These are phyloP conservation scores for Nothopassalora personata DNA, from an alignment of 2,329 filamentous ascomycete genomes.

Conservation along the genomic window DNA sequence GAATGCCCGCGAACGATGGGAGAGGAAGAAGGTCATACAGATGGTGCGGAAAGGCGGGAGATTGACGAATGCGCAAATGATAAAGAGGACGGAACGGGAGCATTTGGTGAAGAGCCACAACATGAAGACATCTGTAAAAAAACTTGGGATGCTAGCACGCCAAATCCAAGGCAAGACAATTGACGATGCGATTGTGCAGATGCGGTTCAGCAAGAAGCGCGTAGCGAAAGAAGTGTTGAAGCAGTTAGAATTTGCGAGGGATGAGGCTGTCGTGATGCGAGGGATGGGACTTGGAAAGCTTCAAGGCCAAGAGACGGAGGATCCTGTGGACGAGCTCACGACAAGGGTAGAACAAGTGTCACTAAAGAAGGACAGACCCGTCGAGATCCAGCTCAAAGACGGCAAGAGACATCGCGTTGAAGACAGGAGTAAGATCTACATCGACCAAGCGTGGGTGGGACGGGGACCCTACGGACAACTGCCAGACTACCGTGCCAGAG, in stretches of 20 bases:
- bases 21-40: conserved; percentile 77
- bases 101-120: conserved; percentile 59
- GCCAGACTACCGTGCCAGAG: conserved; percentile 70
- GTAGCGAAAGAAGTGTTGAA: conserved; percentile 72
- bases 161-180: conserved; percentile 93
- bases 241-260: conserved; percentile 74
- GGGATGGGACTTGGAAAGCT: conserved; percentile 69
- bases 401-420: conserved; percentile 65
- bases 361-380: conserved; percentile 23
- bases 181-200: conserved; percentile 88
- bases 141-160: conserved; percentile 75
- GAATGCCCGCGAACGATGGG: conserved; percentile 63
- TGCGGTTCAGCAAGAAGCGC: conserved; percentile 94
- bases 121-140: conserved; percentile 85
- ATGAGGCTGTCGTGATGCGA: conserved; percentile 70
- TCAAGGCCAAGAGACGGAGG: conserved; percentile 18
- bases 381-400: conserved; percentile 66
- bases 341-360: conserved; percentile 8
- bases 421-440: conserved; percentile 78
- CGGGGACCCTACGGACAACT: conserved; percentile 60
- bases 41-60: conserved; percentile 65
- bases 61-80: conserved; percentile 58
- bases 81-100: conserved; percentile 61
- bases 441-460: conserved; percentile 90
- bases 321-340: conserved; percentile 24